A percentile compares a stretch with the other conserved stretches of the same genome.
Conservation (phyloP, 2,329 filamentous ascomycete species). For the Apiospora koreana region DNA sequence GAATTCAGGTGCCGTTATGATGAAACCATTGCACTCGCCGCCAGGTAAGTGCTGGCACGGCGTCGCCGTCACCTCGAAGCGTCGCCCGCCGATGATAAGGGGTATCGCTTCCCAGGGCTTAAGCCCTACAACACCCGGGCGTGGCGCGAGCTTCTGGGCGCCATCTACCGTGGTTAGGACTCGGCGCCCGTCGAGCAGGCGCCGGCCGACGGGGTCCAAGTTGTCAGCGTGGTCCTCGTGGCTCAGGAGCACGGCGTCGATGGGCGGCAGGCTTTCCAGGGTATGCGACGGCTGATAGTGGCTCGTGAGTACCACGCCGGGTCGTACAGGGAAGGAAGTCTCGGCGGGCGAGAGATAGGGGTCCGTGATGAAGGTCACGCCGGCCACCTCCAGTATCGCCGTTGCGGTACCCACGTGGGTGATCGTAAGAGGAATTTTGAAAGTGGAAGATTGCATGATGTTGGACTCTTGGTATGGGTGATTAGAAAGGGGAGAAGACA, state of each 20-base stretch:
- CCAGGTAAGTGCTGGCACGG: constrained; percentile 13
- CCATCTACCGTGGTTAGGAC: background rate
- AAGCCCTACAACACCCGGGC: background rate
- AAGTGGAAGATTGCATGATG: background rate
- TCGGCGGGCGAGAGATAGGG: constrained; percentile 45
- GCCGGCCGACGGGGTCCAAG: constrained; percentile 46
- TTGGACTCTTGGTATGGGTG: background rate
- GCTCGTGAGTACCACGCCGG: constrained; percentile 28
- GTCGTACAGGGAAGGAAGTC: constrained; percentile 32
- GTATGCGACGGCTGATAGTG: constrained; percentile 36
- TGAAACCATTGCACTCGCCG: constrained; percentile 34
- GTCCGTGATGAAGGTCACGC: constrained; percentile 45
- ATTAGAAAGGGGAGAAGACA: background rate
- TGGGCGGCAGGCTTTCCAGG: constrained; percentile 41
- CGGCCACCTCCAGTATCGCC: constrained; percentile 45
- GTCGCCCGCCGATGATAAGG: background rate
- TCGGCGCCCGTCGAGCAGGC: constrained; percentile 44
- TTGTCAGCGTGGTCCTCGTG: constrained; percentile 54
- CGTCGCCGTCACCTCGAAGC: constrained; percentile 16
- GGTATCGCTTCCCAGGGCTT: background rate
- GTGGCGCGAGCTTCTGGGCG: background rate
- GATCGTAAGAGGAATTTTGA: constrained; percentile 31
- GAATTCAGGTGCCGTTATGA: constrained; percentile 39
- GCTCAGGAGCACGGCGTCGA: constrained; percentile 50
- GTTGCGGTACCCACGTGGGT: constrained; percentile 51